These are phyloP conservation scores for Hylodesmum podocarpum DNA, from an alignment of 306 rosid genomes.

Conservation along the genomic window DNA sequence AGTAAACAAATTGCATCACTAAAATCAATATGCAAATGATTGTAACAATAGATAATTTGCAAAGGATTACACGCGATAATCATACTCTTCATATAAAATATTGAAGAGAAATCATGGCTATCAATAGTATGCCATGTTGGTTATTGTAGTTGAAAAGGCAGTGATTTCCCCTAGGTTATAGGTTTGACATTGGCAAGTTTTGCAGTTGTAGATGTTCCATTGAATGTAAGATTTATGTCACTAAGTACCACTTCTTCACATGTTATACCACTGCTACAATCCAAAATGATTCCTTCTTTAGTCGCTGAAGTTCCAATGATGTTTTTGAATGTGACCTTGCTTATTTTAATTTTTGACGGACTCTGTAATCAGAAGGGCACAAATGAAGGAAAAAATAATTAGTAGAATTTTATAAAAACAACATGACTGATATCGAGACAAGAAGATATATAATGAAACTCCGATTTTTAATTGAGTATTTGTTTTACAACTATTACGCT, in stretches of 20 bases:
- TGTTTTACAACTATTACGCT: not conserved
- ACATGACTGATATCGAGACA: not conserved
- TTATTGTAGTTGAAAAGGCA: not conserved
- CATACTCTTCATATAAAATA: no score
- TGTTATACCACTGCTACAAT: constrained; percentile 11
- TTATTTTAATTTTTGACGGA: constrained; percentile 46
- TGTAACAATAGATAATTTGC: no score
- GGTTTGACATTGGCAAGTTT: not conserved
- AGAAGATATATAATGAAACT: not conserved
- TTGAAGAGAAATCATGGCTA: no score
- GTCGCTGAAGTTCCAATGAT: constrained; percentile 28
- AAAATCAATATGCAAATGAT: no score
- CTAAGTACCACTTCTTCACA: not conserved
- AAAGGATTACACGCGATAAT: no score
- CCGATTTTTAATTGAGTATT: no score
- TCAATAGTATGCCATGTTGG: not conserved
- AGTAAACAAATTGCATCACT: no score
- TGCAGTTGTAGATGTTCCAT: not conserved
- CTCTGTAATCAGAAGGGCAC: not conserved
- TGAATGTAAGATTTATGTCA: not conserved
- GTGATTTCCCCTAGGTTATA: not conserved
- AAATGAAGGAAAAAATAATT: not conserved
- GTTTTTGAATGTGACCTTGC: constrained; percentile 38
- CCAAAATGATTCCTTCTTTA: not conserved
- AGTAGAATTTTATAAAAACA: not conserved